Conservation (phyloP, 306 rosid genomes). For the Pueraria montana region DNA sequence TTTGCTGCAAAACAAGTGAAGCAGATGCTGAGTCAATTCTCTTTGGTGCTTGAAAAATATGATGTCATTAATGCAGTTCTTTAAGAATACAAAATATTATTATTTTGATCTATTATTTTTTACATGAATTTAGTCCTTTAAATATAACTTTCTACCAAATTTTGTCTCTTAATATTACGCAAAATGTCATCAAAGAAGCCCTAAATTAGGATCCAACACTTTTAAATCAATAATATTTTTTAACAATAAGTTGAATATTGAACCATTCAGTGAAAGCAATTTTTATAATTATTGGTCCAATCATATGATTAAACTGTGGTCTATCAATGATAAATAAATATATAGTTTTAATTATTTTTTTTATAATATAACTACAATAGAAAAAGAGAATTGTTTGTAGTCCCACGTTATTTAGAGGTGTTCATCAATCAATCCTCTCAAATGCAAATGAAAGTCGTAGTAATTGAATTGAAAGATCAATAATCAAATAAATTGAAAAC, state of each 20-base stretch:
- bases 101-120: background rate
- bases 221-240: background rate
- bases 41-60: background rate
- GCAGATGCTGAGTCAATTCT: background rate
- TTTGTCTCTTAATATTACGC: background rate
- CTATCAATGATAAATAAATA: background rate
- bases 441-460: background rate
- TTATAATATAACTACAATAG: background rate
- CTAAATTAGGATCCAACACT: background rate
- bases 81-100: background rate
- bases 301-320: background rate
- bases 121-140: background rate
- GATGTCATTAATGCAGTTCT: background rate
- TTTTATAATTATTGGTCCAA: background rate
- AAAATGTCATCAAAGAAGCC: too few relatives aligned
- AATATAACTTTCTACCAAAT: background rate
- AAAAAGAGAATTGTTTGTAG: background rate
- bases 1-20: conserved; percentile 8
- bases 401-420: background rate
- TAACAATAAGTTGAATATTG: background rate
- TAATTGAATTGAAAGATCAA: background rate
- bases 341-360: background rate
- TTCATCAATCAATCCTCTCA: background rate
- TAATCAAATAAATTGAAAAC: background rate
- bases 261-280: background rate